A percentile compares a stretch with the other conserved stretches of the same genome.
phyloP scores from a whole-genome alignment of 2,329 filamentous ascomycete genomes.

The Colletotrichum lindemuthianum region DNA sequence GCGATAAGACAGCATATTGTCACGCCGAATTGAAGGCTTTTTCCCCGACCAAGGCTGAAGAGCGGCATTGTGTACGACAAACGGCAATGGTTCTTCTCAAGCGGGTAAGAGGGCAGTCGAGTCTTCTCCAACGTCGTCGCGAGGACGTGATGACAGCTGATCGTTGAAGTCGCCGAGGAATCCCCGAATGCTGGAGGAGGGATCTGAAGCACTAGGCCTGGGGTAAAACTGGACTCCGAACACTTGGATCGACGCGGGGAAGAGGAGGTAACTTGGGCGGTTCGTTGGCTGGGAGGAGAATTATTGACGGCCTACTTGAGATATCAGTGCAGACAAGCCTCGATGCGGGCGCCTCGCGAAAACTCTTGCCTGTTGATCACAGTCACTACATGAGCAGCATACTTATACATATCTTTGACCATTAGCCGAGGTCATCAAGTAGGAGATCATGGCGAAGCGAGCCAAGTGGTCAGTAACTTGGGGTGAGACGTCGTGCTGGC shows the following conservation, averaged over 20 bases:
- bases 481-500: not conserved
- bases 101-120: no score
- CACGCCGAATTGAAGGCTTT: constrained; percentile 13
- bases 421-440: no score
- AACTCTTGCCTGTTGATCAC: no score
- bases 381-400: no score
- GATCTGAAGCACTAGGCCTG: not conserved
- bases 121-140: not conserved
- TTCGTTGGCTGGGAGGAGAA: no score
- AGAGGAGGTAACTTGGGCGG: not conserved
- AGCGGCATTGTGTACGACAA: not conserved
- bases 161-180: not conserved
- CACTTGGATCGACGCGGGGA: constrained; percentile 3
- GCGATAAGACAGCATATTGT: constrained; percentile 32
- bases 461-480: not conserved
- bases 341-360: no score
- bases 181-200: not conserved
- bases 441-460: no score
- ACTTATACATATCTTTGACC: no score
- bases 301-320: no score
- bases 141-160: not conserved
- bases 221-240: constrained; percentile 2
- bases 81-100: not conserved
- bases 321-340: no score
- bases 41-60: constrained; percentile 22